These are phyloP conservation scores for Dryas octopetala DNA, from an alignment of 306 rosid species.

Conservation along the genomic window DNA sequence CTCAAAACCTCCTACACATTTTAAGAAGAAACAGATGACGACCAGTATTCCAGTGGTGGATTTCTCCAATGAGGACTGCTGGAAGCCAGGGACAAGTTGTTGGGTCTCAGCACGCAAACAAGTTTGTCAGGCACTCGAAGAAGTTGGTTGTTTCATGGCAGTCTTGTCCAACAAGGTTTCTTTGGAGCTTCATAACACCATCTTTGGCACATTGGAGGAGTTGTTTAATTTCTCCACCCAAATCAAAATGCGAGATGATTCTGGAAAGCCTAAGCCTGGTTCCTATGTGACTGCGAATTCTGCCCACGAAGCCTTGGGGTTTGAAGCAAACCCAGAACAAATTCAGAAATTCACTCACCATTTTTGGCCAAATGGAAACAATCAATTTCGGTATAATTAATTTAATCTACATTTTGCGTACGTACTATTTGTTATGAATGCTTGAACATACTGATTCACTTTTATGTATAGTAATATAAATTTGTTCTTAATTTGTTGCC, in stretches of 20 bases:
- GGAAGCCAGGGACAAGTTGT: not conserved
- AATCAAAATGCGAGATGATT: not conserved
- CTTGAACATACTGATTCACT: not conserved
- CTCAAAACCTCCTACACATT: too few species aligned
- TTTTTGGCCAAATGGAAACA: conserved; percentile 23
- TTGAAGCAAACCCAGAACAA: not conserved
- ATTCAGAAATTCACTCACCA: conserved; percentile 9
- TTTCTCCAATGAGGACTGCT: not conserved
- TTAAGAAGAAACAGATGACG: not conserved
- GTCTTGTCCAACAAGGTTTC: not conserved
- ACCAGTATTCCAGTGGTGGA: not conserved
- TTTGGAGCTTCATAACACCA: not conserved
- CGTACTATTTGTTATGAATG: not conserved
- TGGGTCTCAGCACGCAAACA: conserved; percentile 21
- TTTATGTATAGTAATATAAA: not conserved
- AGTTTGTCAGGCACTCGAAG: conserved; percentile 26
- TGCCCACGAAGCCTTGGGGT: conserved; percentile 16
- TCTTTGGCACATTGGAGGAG: not conserved
- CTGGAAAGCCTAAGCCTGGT: conserved; percentile 13
- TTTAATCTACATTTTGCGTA: not conserved
- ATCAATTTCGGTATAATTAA: conserved; percentile 8
- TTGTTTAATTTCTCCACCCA: conserved; percentile 21
- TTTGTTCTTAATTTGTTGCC: not conserved
- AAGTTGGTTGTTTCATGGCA: conserved; percentile 25
- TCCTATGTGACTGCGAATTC: not conserved